Evolutionary conservation across 2,329 filamentous ascomycete genomes (phyloP), one percentile per base, ranked within the genome.

Genomic region (Blastomyces parvus): DNA sequence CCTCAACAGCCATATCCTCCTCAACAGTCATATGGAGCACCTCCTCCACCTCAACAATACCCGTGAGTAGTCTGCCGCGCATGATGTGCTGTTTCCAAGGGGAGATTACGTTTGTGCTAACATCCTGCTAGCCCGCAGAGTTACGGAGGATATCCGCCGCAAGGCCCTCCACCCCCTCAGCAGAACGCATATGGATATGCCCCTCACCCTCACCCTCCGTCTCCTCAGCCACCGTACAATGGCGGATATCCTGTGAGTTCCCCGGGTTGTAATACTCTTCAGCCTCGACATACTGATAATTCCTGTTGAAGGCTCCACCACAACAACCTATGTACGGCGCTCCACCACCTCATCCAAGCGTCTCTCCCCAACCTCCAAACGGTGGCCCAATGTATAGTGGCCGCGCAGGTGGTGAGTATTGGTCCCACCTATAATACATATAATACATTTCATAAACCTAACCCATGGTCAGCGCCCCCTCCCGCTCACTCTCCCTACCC

Each of bases 121-220:
- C 48, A 25, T 19, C 33, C 19, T 13, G 33, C 40, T 53, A 56
- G 33, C 44, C 66, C 60, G 22, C 65, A 65, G 30, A 63, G 56
- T 22, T 65, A 63, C 30, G 64, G 57, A 38, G 64, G 57, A 36
- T 66, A 40, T 22, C 64, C 63, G 19, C 63, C 60, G 9, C 65
- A 74, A 69, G 65, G 73, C 67, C 65, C 72, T 72, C 74, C 71
- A 19, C 70, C 73, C 64, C 73, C 72, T 25, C 74, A 72, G 38
- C 75, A 75, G 52, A 65, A 68, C 48, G 74, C 74, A 59, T 74
- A 74, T 60, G 75, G 74, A 38, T 77, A 78, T 66, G 70, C 73
- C 14, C 72, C 73, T 65, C 74, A 75, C 66, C 72, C 75, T 50
- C 82, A 75, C 66, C 72, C 75, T 50, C 82, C 81, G 36, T 80